Evolutionary conservation across 345 rosid species (phyloP), one percentile per base, ranked within the genome.

Genomic region (Arabidopsis arenosa): DNA sequence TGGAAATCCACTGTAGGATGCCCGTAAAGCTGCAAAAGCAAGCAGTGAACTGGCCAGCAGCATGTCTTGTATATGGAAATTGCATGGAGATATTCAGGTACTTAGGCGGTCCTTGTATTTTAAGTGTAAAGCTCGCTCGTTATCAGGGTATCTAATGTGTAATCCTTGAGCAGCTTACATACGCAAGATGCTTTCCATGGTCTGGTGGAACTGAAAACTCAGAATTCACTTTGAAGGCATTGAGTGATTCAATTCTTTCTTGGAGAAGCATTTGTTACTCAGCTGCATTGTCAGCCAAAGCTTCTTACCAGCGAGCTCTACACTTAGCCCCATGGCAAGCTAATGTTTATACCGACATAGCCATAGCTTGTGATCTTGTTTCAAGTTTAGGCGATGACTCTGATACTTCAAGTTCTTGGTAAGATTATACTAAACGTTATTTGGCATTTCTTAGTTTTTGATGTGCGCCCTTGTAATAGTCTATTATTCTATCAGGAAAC

Each of bases 291-390:
- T 88, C 88, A 80, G 90, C 99, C 45, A 85, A 81, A 89, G 75
- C 76, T 72, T 88, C 90, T 18, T 95, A 90, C 80, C 97, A 92
- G 80, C 80, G 81, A 63, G 93, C 97, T 75, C 68, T 92, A 82
- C 91, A 75, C 76, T 83, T 92, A 89, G 72, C 91, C 72, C 97
- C 99, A 17, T 95, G 97, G 97, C 92, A 85, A 82, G 93, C 99
- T 55, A 90, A 84, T 70, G 68, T 92, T 40, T 95, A 95, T 76
- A 75, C 83, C 37, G 97, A 92, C 77, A 77, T 89, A 78, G 99
- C 93, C 73, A 68, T 88, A 73, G 41, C 91, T 68, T 89, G 83
- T 51, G 91, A 89, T 86, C 88, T 89, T 63, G 81, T 89, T 72
- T 84, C 83, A 74, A 82, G 84, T 63, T 85, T 84, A 68, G 66